phyloP scores from a whole-genome alignment of 2,329 filamentous ascomycete genomes.

The Chaetomiaceae sp. region DNA sequence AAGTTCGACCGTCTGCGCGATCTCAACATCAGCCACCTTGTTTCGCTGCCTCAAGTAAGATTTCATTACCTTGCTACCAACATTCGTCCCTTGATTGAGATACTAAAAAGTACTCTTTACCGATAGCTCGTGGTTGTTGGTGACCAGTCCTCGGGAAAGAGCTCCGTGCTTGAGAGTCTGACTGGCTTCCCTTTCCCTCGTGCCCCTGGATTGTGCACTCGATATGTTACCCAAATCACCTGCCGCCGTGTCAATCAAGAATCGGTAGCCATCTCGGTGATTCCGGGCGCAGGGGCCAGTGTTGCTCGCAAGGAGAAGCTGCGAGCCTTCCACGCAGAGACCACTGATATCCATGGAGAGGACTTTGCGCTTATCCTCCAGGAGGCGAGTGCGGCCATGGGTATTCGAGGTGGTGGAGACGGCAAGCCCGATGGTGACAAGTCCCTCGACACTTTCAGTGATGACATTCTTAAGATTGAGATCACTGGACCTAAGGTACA shows the following conservation, averaged over 20 bases:
- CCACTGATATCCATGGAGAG: conserved; percentile 28
- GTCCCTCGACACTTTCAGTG: conserved; percentile 35
- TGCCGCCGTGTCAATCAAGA: conserved; percentile 34
- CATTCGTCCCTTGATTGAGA: neutral
- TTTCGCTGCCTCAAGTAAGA: too few relatives aligned
- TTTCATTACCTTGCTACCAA: too few relatives aligned
- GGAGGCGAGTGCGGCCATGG: conserved; percentile 38
- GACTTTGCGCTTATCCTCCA: conserved; percentile 35
- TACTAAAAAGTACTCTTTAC: neutral
- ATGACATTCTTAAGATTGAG: conserved; percentile 40
- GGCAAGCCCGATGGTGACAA: neutral
- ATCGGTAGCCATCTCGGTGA: conserved; percentile 38
- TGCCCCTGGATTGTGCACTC: conserved; percentile 39
- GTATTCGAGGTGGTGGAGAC: conserved; percentile 29
- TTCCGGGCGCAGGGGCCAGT: conserved; percentile 23
- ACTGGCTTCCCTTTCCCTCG: conserved; percentile 45
- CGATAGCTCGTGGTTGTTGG: conserved; percentile 45
- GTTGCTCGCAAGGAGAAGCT: conserved; percentile 21
- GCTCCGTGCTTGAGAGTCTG: conserved; percentile 68
- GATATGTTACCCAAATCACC: conserved; percentile 44
- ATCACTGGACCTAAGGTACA: conserved; percentile 39
- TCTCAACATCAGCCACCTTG: too few relatives aligned
- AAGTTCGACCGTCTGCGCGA: neutral
- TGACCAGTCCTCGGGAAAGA: conserved; percentile 81
- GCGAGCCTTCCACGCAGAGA: conserved; percentile 30